Percentiles rank a stretch among this genome's conserved stretches.
Conservation (phyloP, 2,329 filamentous ascomycete genomes). For the Xylariaceae sp. region DNA sequence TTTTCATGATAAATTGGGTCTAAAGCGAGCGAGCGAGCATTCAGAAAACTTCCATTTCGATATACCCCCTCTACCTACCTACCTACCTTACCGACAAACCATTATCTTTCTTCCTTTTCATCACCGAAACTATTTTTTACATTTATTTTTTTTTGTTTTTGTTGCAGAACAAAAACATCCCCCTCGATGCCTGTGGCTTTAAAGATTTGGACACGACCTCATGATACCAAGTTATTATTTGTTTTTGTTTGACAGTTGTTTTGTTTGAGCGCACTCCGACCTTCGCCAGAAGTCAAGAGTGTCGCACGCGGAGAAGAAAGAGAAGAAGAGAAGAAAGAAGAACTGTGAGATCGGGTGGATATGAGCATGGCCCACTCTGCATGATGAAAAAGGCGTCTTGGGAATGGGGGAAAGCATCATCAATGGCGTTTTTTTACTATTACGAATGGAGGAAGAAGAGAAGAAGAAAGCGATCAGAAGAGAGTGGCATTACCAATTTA, state of each 20-base stretch:
- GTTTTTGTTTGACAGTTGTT: too few species aligned
- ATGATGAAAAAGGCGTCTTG: constrained; percentile 16
- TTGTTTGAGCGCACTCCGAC: too few species aligned
- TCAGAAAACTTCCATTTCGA: constrained; percentile 12
- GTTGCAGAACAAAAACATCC: too few species aligned
- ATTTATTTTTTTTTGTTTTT: too few species aligned
- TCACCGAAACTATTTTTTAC: too few species aligned
- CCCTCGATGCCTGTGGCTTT: too few species aligned
- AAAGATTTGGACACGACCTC: constrained; percentile 3
- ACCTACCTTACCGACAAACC: constrained; percentile 8
- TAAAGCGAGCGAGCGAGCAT: constrained; percentile 14
- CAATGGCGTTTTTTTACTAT: constrained; percentile 12
- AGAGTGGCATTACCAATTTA: background rate
- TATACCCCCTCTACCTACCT: constrained; percentile 6
- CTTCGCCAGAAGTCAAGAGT: background rate
- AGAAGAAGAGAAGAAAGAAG: background rate
- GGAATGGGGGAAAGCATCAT: constrained; percentile 13
- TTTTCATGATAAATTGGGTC: background rate
- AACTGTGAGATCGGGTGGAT: constrained; percentile 5
- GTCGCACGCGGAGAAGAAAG: background rate
- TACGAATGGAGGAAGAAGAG: background rate
- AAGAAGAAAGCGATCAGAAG: background rate
- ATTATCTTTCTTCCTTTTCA: too few species aligned
- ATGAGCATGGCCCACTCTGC: constrained; percentile 4
- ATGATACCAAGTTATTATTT: constrained; percentile 26